A percentile compares a stretch with the other conserved stretches of the same genome.
These are phyloP conservation scores for Ambrosiella beaveri DNA, from an alignment of 2,329 filamentous ascomycete genomes.

Conservation along the genomic window DNA sequence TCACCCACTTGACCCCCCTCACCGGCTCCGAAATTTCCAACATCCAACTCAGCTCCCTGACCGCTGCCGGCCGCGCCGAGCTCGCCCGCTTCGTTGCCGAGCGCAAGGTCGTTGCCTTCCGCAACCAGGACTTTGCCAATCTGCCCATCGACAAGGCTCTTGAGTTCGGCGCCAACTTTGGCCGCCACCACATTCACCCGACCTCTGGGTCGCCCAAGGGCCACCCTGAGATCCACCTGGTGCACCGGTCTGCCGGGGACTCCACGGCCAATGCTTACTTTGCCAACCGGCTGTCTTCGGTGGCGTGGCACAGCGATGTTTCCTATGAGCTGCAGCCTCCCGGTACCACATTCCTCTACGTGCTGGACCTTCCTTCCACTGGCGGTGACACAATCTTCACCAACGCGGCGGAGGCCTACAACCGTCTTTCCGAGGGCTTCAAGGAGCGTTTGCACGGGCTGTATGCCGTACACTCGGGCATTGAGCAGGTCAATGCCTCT, in stretches of 20 bases:
- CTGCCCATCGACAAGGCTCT: conserved; percentile 54
- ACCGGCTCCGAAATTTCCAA: conserved; percentile 58
- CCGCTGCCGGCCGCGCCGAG: conserved; percentile 54
- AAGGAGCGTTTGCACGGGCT: conserved; percentile 65
- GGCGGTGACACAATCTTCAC: conserved; percentile 77
- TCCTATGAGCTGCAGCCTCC: conserved; percentile 80
- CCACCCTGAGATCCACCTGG: conserved; percentile 59
- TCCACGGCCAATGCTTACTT: conserved; percentile 42
- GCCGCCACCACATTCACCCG: conserved; percentile 66
- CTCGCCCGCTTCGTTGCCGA: conserved; percentile 58
- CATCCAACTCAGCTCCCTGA: conserved; percentile 53
- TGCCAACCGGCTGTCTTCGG: conserved; percentile 46
- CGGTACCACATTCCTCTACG: conserved; percentile 75
- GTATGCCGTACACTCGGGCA: conserved; percentile 62
- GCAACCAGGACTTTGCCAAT: conserved; percentile 54
- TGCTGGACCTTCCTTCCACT: conserved; percentile 62
- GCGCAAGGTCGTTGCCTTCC: conserved; percentile 64
- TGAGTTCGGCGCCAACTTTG: conserved; percentile 57
- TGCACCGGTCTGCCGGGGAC: conserved; percentile 47
- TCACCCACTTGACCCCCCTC: conserved; percentile 49
- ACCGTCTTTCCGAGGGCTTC: conserved; percentile 62
- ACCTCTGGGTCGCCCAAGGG: conserved; percentile 59
- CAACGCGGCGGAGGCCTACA: conserved; percentile 66
- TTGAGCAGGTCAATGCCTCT: conserved; percentile 61
- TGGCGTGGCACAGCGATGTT: conserved; percentile 81